Evolutionary conservation across 495 filamentous ascomycete species (phyloP), one percentile per base, ranked within the genome.

Genomic region (Aspergillus saccharolyticus): DNA sequence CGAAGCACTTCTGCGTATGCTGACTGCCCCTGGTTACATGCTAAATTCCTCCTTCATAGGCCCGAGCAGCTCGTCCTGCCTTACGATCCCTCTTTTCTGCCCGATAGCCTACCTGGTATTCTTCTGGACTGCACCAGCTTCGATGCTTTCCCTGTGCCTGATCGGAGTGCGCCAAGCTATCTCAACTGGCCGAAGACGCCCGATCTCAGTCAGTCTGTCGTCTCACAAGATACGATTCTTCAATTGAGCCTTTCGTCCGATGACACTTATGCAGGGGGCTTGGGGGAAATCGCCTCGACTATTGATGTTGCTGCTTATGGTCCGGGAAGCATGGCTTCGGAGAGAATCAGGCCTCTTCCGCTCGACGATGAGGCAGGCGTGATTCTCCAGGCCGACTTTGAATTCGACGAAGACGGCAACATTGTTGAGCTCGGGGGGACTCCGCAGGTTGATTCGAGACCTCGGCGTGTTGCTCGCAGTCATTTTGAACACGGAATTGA

Each of bases 51-150:
- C 28, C 33, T 1, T 18, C 30, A 7, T 63, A 96, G 93, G 57
- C 87, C 86, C 19, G 87, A 89, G 45, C 89, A 90, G 59, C 83
- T 96, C 46, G 69, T 91, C 15, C 78, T 97, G 4, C 73, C 79
- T 19, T 90, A 98, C 59, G 94, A 97, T 67, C 91, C 91, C 6
- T 80, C 83, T n/a, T 96, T 97, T 62, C 68, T 91, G 1, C 88
- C 89, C 0, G 88, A 89, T 42, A 72, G 68, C 47, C 74, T 89
- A 17, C 80, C 80, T 12, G 73, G 75, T 10, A 68, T 87, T 18
- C 79, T 86, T 42, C 63, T 88, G 28, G 81, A 89, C 52, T 59
- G 86, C 25, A 58, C 67, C 1, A 59, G 58, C 16, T 52, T 74
- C 44, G 56, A 52, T 19, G 25, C 52, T 1, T 21, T 50, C 15